Base-by-base conservation (phyloP, 306 rosid genomes). In the Vigna hirtella region DNA sequence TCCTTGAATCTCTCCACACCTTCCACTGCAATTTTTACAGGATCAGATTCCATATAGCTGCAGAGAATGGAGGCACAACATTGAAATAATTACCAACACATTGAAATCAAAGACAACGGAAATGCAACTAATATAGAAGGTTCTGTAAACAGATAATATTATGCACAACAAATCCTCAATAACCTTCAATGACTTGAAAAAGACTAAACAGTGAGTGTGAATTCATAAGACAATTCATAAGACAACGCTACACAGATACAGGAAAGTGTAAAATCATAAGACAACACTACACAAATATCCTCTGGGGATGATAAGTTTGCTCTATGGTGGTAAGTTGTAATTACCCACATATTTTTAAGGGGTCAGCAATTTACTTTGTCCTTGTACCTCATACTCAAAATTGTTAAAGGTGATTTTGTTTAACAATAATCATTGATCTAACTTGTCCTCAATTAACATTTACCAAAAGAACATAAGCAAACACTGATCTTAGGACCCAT, bases 21-120 rank as follows among this genome's bases (percentile, higher is more conserved):
- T 66, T 90, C 93, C 51, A 78, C 96, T 2, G 89, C 92, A 80
- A 92, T 92, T 82, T 85, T 88, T 45, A 89, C 90, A 32, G 93
- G 96, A 57, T 92, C 97, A 0, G 90, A 87, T 79, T 92, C 96
- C 85, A 77, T 86, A 75, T 90, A 90, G 79, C 96, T 91, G 87
- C 59, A 42, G 38, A 68, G 62, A 22, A 50, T 26, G 70, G 70
- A 16, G 12, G 36, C 49, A 45, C 55, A 68, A 52, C 80, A 18
- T 45, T 40, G 17, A 55, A 63, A 79, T n/a, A 69, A 78, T 62
- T 78, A 83, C 67, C 66, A 56, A 47, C 28, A 66, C 52, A 74
- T 57, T 36, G 63, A 70, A 53, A 61, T 48, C 36, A 50, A 4
- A 18, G 42, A 43, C 24, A 55, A 18, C 17, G 9, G 18, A 72